These are phyloP conservation scores for Phytophthora sansomeana DNA, from an alignment of 352 stramenopile species.

Conservation along the genomic window DNA sequence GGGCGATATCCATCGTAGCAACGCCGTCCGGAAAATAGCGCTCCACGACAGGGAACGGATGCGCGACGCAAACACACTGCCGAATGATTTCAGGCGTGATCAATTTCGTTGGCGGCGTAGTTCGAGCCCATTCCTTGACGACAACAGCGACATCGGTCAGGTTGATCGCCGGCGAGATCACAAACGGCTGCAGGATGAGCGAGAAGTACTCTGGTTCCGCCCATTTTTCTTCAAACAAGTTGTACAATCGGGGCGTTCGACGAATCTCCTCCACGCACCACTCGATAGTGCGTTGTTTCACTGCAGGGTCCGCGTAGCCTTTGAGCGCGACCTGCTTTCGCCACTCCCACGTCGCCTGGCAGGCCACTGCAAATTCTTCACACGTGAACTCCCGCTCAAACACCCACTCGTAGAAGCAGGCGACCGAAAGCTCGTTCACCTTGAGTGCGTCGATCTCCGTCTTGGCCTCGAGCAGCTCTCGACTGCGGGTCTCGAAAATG, in stretches of 20 bases:
- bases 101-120: slow-evolving; percentile 10
- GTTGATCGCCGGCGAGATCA: slow-evolving; percentile 46
- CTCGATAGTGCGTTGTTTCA: slow-evolving; percentile 31
- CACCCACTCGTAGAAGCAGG: slow-evolving; percentile 43
- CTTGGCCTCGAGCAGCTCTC: slow-evolving; percentile 20
- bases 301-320: slow-evolving; percentile 24
- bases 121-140: slow-evolving; percentile 29
- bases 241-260: slow-evolving; percentile 27
- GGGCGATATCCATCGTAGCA: slow-evolving; percentile 22
- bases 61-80: slow-evolving; percentile 39
- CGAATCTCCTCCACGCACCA: slow-evolving; percentile 41
- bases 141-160: slow-evolving; percentile 38
- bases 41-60: slow-evolving; percentile 43
- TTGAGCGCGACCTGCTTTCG: slow-evolving; percentile 44
- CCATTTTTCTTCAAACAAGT: slow-evolving; percentile 41
- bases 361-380: slow-evolving; percentile 25
- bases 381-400: slow-evolving; percentile 32
- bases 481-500: slow-evolving; percentile 35
- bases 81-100: slow-evolving; percentile 40
- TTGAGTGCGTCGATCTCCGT: slow-evolving; percentile 31
- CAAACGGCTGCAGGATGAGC: slow-evolving; percentile 44
- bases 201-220: slow-evolving; percentile 40
- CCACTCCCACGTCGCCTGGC: slow-evolving; percentile 44
- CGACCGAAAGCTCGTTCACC: slow-evolving; percentile 32
- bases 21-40: slow-evolving; percentile 32